A percentile compares a stretch with the other conserved stretches of the same genome.
Evolutionary conservation across 2,329 filamentous ascomycete species (phyloP).

Genomic region (Zasmidium angulare): DNA sequence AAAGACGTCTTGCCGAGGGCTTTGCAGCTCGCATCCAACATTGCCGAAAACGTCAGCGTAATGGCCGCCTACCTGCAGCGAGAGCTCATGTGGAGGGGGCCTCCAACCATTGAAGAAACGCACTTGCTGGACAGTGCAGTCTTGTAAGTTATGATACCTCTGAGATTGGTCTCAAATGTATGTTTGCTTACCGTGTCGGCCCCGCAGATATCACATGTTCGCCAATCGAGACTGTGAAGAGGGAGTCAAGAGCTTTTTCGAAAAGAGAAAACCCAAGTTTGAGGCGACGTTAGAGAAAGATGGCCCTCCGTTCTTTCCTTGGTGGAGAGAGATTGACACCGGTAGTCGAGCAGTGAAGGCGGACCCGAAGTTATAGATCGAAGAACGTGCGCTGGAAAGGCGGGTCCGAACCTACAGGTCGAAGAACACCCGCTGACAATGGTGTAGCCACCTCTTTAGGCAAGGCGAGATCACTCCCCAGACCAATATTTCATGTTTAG

Average conservation of each 20-base stretch:
- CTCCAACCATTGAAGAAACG: conserved; percentile 9
- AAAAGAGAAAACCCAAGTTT: conserved; percentile 14
- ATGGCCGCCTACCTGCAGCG: conserved; percentile 12
- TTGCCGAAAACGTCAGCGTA: conserved; percentile 64
- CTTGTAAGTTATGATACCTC: conserved; percentile 8
- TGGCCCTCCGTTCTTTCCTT: conserved; percentile 14
- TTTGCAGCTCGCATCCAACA: conserved; percentile 63
- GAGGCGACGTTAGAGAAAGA: conserved; percentile 14
- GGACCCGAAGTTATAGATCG: not conserved
- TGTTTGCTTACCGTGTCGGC: not conserved
- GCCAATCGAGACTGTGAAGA: conserved; percentile 1
- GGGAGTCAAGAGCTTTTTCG: conserved; percentile 12
- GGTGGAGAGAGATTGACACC: conserved; percentile 10
- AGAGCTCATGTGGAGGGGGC: conserved; percentile 15
- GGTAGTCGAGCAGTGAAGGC: not conserved
- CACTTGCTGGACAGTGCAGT: conserved; percentile 13
- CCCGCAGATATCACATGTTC: not conserved
- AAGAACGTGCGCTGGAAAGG: not conserved
- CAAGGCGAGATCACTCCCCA: too few relatives aligned
- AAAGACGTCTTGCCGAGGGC: conserved; percentile 62
- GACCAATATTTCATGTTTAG: too few relatives aligned
- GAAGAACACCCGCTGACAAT: too few relatives aligned
- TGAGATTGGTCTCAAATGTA: conserved; percentile 1
- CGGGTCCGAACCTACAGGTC: too few relatives aligned
- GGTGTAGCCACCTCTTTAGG: too few relatives aligned